Conservation (phyloP, 2,329 filamentous ascomycete genomes). For the Trichothecium roseum region DNA sequence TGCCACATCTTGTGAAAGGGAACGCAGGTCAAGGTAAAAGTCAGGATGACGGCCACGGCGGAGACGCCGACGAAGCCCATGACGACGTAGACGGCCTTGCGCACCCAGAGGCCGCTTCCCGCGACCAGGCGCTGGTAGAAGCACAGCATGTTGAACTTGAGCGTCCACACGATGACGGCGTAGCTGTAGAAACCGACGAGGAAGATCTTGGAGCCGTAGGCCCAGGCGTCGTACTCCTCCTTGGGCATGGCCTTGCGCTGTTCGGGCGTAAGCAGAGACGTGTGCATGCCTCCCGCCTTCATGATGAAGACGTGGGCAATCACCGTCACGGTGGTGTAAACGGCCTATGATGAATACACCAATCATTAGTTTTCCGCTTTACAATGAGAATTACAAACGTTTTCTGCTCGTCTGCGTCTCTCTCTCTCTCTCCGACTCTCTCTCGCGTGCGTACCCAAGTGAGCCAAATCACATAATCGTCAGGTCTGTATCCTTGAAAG, state of each 20-base stretch:
- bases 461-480: constrained; percentile 22
- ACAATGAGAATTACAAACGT: too few relatives aligned
- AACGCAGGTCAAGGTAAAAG: constrained; percentile 17
- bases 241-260: constrained; percentile 17
- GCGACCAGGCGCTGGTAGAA: constrained; percentile 26
- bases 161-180: constrained; percentile 23
- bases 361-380: too few relatives aligned
- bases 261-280: constrained; percentile 16
- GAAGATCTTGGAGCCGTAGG: constrained; percentile 23
- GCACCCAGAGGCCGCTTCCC: constrained; percentile 19
- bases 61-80: constrained; percentile 19
- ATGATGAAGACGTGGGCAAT: constrained; percentile 15
- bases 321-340: constrained; percentile 10
- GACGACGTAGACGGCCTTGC: constrained; percentile 22
- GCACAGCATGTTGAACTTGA: constrained; percentile 30
- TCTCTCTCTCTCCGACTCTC: too few relatives aligned
- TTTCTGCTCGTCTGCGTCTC: too few relatives aligned
- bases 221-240: constrained; percentile 15
- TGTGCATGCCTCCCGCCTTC: constrained; percentile 17
- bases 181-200: constrained; percentile 22
- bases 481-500: constrained; percentile 16
- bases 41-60: constrained; percentile 13
- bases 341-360: constrained; percentile 1
- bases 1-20: constrained; percentile 23
- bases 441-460: constrained; percentile 15